phyloP scores from a whole-genome alignment of 225 moss, liverwort and hornwort genomes.

The Asterella californica region DNA sequence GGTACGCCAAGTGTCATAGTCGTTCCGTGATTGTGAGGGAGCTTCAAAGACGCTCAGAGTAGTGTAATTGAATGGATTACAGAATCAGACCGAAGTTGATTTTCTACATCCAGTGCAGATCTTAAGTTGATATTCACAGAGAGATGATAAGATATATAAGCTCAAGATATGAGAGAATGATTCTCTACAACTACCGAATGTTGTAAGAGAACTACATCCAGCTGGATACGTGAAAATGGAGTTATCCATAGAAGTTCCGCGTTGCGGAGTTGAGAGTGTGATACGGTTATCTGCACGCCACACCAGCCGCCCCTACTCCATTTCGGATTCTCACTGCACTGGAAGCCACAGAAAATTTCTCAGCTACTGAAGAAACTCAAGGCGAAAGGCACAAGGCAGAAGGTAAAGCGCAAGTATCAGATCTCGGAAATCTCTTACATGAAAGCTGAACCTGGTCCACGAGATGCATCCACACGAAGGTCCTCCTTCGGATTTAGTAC shows the following conservation, averaged over 20 bases:
- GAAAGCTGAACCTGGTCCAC: background rate
- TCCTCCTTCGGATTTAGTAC: background rate
- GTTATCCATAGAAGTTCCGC: background rate
- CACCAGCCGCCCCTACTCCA: background rate
- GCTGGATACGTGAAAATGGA: background rate
- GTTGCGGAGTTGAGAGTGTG: background rate
- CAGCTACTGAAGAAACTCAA: background rate
- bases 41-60: too few species aligned
- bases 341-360: background rate
- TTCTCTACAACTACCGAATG: too few species aligned
- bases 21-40: too few species aligned
- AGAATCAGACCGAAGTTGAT: too few species aligned
- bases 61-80: too few species aligned
- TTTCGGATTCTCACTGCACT: background rate
- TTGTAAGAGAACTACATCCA: too few species aligned
- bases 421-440: background rate
- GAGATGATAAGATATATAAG: too few species aligned
- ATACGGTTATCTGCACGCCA: background rate
- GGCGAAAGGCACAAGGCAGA: background rate
- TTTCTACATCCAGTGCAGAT: too few species aligned
- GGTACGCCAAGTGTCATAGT: too few species aligned
- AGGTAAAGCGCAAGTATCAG: background rate
- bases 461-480: background rate
- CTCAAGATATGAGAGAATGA: too few species aligned
- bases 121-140: too few species aligned